These are phyloP conservation scores for Cladosporium colombiae DNA, from an alignment of 2,329 filamentous ascomycete species.

Conservation along the genomic window DNA sequence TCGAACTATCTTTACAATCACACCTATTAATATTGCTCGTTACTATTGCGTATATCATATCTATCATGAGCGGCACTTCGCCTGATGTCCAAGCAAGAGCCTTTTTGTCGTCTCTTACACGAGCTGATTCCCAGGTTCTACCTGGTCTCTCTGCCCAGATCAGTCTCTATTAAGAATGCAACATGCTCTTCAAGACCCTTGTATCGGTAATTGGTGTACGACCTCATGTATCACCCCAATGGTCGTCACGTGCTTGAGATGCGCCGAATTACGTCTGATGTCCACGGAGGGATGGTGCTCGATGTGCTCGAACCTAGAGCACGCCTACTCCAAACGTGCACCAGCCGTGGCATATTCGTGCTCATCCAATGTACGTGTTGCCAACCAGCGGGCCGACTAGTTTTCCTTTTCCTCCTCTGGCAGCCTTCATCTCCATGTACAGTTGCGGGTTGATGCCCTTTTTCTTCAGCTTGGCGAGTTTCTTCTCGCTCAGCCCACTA, in stretches of 20 bases:
- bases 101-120: background rate
- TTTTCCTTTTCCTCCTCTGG: conserved; percentile 40
- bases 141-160: background rate
- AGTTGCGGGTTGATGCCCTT: conserved; percentile 51
- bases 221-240: background rate
- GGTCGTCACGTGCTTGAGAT: background rate
- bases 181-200: background rate
- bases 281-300: background rate
- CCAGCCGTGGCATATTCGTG: background rate
- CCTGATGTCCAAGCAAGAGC: background rate
- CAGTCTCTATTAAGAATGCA: background rate
- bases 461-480: conserved; percentile 47
- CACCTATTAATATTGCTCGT: background rate
- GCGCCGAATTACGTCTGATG: background rate
- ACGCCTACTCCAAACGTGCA: background rate
- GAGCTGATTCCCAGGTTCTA: background rate
- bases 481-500: conserved; percentile 41
- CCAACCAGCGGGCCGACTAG: conserved; percentile 32
- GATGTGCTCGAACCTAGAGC: background rate
- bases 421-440: conserved; percentile 51
- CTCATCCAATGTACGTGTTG: conserved; percentile 33
- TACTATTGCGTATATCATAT: background rate
- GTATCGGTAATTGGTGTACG: background rate
- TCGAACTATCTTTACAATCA: background rate
- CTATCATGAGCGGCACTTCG: background rate